Evolutionary conservation across 2,329 filamentous ascomycete species (phyloP).

Genomic region (Chaetoscypha palmicola): DNA sequence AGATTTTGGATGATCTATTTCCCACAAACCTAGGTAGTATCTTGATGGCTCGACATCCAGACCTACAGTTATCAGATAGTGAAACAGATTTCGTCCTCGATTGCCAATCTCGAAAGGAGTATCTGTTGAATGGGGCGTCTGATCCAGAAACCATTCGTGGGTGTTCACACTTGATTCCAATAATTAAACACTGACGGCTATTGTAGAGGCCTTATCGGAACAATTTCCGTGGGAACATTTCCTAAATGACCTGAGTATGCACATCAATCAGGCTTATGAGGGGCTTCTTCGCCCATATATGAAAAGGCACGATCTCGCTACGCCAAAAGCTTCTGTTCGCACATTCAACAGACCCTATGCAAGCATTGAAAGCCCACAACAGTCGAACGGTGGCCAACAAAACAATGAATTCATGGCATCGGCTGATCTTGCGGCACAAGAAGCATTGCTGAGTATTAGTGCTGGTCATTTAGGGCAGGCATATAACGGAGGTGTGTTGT

Average conservation of each 20-base stretch:
- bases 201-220: conserved; percentile 41
- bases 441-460: conserved; percentile 13
- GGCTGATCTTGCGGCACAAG: conserved; percentile 13
- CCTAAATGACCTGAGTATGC: conserved; percentile 48
- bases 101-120: conserved; percentile 46
- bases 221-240: conserved; percentile 61
- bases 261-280: conserved; percentile 52
- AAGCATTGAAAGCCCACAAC: background rate
- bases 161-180: conserved; percentile 25
- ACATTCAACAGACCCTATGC: background rate
- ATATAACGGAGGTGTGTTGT: conserved; percentile 14
- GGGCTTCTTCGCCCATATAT: conserved; percentile 41
- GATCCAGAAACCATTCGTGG: conserved; percentile 34
- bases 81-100: conserved; percentile 54
- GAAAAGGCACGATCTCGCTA: conserved; percentile 26
- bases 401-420: conserved; percentile 14
- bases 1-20: conserved; percentile 53
- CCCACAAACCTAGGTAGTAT: conserved; percentile 48
- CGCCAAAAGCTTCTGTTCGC: conserved; percentile 16
- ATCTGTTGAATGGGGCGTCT: conserved; percentile 47
- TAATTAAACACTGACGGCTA: background rate
- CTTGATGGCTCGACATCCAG: conserved; percentile 47
- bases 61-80: conserved; percentile 46
- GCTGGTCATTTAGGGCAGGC: conserved; percentile 1
- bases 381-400: background rate